These are phyloP conservation scores for Phytophthora ohioensis DNA, from an alignment of 352 stramenopile species.

Conservation along the genomic window DNA sequence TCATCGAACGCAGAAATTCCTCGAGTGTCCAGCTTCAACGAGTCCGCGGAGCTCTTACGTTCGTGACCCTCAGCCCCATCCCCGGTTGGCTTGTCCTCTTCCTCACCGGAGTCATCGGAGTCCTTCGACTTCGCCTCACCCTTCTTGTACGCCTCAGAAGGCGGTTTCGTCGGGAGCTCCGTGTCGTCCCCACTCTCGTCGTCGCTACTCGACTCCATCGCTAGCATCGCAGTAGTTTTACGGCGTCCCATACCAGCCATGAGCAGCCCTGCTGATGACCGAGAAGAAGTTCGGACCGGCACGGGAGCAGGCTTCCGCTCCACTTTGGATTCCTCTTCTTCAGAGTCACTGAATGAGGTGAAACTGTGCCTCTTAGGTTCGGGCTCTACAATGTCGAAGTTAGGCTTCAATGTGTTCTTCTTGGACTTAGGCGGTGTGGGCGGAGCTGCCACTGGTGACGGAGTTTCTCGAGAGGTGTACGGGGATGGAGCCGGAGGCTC, in stretches of 20 bases:
- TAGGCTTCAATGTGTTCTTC: constrained; percentile 56
- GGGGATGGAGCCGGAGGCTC: constrained; percentile 22
- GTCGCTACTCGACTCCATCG: constrained; percentile 85
- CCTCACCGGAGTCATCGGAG: constrained; percentile 31
- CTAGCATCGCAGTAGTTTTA: constrained; percentile 74
- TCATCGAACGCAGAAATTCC: constrained; percentile 84
- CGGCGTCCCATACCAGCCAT: constrained; percentile 72
- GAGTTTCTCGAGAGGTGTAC: constrained; percentile 19
- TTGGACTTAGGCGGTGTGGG: constrained; percentile 45
- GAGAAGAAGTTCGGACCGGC: constrained; percentile 49
- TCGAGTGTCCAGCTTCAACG: constrained; percentile 80
- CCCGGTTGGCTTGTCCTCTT: constrained; percentile 34
- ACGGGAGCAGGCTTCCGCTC: constrained; percentile 64
- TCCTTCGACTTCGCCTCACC: constrained; percentile 40
- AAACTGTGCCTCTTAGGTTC: constrained; percentile 81
- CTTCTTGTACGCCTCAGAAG: constrained; percentile 46
- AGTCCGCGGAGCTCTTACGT: constrained; percentile 82
- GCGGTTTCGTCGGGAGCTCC: constrained; percentile 64
- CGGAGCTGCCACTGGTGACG: constrained; percentile 32
- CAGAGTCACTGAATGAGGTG: constrained; percentile 87
- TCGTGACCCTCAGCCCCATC: constrained; percentile 44
- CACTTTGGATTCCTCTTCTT: constrained; percentile 83
- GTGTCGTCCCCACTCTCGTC: constrained; percentile 66
- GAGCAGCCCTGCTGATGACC: constrained; percentile 52
- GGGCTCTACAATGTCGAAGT: constrained; percentile 77